phyloP scores from a whole-genome alignment of 805 yeast genomes.

The Candida alai region DNA sequence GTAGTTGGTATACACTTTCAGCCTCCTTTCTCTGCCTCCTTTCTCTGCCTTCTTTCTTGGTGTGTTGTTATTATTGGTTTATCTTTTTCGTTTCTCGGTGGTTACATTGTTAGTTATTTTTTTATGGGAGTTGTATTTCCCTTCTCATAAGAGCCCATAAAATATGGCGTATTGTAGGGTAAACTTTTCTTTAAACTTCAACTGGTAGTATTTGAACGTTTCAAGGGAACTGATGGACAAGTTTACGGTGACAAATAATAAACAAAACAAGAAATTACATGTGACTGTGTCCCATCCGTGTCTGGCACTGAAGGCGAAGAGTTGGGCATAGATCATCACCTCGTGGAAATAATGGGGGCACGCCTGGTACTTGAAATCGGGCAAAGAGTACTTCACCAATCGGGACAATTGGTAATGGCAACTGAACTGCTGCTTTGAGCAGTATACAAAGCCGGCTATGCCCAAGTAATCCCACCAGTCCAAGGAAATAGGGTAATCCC shows the following conservation, averaged over 20 bases:
- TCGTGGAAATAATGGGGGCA: constrained; percentile 76
- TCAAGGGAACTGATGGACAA: constrained; percentile 55
- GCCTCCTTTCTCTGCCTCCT: too few species aligned
- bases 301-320: constrained; percentile 18
- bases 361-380: constrained; percentile 42
- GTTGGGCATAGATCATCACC: constrained; percentile 46
- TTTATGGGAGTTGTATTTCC: neutral
- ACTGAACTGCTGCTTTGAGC: constrained; percentile 50
- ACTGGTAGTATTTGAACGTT: constrained; percentile 44
- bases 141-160: constrained; percentile 35
- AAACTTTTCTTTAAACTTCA: constrained; percentile 25
- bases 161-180: constrained; percentile 29
- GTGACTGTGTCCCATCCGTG: constrained; percentile 1
- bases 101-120: neutral
- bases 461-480: constrained; percentile 15
- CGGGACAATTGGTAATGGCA: constrained; percentile 50
- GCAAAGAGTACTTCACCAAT: constrained; percentile 54
- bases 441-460: constrained; percentile 41
- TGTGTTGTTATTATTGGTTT: too few species aligned
- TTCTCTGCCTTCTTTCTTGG: too few species aligned
- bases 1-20: too few species aligned
- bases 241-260: constrained; percentile 39
- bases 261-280: constrained; percentile 20
- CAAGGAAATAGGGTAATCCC: constrained; percentile 7
- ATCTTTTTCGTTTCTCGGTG: too few species aligned